Conservation (phyloP, 441 rosid species). For the Arabidopsis hybrid region DNA sequence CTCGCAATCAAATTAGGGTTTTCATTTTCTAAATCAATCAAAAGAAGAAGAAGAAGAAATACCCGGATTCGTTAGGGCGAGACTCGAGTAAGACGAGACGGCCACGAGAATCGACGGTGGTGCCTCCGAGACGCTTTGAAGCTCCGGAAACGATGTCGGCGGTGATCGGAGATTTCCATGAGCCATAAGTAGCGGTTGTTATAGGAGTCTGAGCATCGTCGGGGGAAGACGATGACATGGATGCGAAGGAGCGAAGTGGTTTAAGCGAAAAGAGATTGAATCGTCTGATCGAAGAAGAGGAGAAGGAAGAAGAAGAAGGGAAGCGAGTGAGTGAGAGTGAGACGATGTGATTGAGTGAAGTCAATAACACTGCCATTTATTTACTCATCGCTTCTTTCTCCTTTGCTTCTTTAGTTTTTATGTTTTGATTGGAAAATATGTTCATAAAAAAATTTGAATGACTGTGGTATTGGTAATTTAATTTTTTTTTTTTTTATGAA, state of each 20-base stretch:
- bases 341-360: conserved; percentile 30
- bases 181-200: conserved; percentile 78
- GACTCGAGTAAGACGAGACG: conserved; percentile 86
- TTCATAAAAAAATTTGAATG: no score
- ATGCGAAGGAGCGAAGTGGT: conserved; percentile 26
- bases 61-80: conserved; percentile 91
- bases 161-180: conserved; percentile 95
- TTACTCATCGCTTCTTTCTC: conserved; percentile 1
- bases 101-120: conserved; percentile 75
- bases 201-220: conserved; percentile 31
- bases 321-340: conserved; percentile 35
- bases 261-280: conserved; percentile 33
- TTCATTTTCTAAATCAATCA: not conserved
- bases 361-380: conserved; percentile 42
- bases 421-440: no score
- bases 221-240: conserved; percentile 22
- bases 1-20: not conserved
- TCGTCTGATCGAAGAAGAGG: conserved; percentile 31
- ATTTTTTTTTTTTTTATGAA: no score
- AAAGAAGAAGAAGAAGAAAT: not conserved
- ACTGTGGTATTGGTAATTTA: no score
- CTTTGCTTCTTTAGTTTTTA: not conserved
- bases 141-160: conserved; percentile 89
- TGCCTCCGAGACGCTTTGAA: conserved; percentile 80
- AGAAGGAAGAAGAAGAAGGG: conserved; percentile 29